A percentile compares a stretch with the other conserved stretches of the same genome.
Conservation (phyloP, 495 filamentous ascomycete genomes). For the Aspergillus egyptiacus region DNA sequence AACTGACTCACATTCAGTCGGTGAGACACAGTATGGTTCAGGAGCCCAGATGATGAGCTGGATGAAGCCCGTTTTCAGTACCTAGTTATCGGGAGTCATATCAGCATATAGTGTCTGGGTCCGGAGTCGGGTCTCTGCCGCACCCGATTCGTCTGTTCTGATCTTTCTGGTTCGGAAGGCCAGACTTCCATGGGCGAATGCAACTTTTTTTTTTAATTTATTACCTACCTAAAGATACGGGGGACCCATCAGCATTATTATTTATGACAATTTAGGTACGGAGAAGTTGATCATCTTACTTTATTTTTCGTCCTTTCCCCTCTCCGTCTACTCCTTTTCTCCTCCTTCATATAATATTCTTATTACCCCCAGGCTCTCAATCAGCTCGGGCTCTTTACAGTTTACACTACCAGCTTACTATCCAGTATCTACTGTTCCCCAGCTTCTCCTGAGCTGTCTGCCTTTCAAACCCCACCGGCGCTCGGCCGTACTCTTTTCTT, state of each 20-base stretch:
- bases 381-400: too few species aligned
- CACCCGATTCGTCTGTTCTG: conserved; percentile 14
- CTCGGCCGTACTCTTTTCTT: conserved; percentile 7
- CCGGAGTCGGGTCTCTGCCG: conserved; percentile 9
- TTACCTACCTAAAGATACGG: too few species aligned
- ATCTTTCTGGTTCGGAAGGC: conserved; percentile 2
- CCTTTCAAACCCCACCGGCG: conserved; percentile 4
- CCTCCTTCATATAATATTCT: neutral
- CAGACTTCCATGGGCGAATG: conserved; percentile 3
- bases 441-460: neutral
- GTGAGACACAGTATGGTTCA: too few species aligned
- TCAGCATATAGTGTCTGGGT: neutral
- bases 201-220: conserved; percentile 7
- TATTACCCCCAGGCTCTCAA: too few species aligned
- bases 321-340: neutral
- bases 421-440: neutral
- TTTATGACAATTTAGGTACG: too few species aligned
- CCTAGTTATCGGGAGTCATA: neutral
- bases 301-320: too few species aligned
- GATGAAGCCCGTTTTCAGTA: neutral
- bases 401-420: neutral
- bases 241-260: too few species aligned
- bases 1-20: neutral
- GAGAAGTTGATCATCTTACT: neutral
- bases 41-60: too few species aligned